Percentiles rank a stretch among this genome's conserved stretches.
These are phyloP conservation scores for Phaffia rhodozyma DNA, from an alignment of 1,284 basidiomycete species.

Conservation along the genomic window DNA sequence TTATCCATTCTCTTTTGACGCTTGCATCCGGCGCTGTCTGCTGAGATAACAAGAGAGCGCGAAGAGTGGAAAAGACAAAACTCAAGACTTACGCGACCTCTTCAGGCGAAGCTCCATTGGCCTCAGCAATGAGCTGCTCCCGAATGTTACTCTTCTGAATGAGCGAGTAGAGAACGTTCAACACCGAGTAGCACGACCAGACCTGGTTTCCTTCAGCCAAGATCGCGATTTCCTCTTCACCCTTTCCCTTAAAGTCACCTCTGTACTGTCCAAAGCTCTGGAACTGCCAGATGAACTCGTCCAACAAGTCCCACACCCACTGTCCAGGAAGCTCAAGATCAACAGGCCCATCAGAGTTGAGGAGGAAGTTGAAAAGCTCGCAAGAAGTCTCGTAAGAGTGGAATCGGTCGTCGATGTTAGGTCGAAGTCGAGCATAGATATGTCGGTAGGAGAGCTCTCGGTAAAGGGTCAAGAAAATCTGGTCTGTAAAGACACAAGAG, in stretches of 20 bases:
- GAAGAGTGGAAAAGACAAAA: not conserved
- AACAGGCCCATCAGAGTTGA: conserved; percentile 88
- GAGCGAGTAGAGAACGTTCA: conserved; percentile 94
- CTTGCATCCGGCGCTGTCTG: too few relatives aligned
- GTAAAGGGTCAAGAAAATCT: conserved; percentile 91
- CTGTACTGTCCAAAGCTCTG: conserved; percentile 90
- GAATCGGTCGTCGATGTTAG: conserved; percentile 93
- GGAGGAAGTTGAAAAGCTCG: conserved; percentile 92
- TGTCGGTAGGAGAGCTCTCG: conserved; percentile 83
- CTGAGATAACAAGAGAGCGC: not conserved
- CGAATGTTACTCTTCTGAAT: conserved; percentile 95
- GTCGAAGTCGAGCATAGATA: conserved; percentile 87
- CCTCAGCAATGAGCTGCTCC: conserved; percentile 75
- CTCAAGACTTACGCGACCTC: conserved; percentile 57
- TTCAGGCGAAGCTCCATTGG: conserved; percentile 64
- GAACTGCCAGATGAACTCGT: conserved; percentile 99
- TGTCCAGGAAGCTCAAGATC: conserved; percentile 84
- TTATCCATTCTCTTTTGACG: not conserved
- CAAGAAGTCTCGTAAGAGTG: conserved; percentile 99
- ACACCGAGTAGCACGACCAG: conserved; percentile 94
- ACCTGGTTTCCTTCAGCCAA: conserved; percentile 63
- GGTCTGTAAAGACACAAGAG: conserved; percentile 43
- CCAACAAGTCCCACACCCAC: conserved; percentile 97
- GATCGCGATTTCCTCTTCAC: conserved; percentile 75
- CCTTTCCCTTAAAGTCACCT: conserved; percentile 70